phyloP scores from a whole-genome alignment of 768 basidiomycete species.

The Tulasnella sp. region DNA sequence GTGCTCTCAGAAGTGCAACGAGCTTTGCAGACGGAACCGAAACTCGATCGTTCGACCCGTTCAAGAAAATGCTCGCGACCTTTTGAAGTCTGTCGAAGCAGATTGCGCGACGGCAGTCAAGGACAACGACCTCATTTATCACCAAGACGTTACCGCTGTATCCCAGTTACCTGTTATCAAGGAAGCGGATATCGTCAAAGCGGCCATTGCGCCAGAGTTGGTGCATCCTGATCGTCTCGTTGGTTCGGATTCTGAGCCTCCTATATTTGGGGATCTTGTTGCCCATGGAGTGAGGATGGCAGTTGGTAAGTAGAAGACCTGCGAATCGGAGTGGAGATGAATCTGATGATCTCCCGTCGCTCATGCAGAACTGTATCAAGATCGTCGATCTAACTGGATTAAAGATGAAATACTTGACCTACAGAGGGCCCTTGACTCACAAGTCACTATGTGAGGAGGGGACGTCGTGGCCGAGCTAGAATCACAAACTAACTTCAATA shows the following conservation, averaged over 20 bases:
- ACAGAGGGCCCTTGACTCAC: constrained; percentile 51
- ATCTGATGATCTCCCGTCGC: background rate
- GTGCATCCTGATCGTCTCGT: constrained; percentile 48
- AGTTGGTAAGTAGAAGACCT: constrained; percentile 48
- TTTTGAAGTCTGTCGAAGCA: constrained; percentile 48
- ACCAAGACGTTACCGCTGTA: constrained; percentile 67
- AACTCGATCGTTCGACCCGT: constrained; percentile 52
- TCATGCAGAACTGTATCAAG: constrained; percentile 66
- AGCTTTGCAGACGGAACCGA: no score
- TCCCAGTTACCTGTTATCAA: constrained; percentile 55
- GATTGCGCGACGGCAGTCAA: constrained; percentile 61
- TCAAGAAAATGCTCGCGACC: constrained; percentile 68
- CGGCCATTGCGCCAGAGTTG: constrained; percentile 44
- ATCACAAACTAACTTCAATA: background rate
- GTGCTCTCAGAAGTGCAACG: background rate
- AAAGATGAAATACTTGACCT: constrained; percentile 52
- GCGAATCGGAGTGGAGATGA: background rate
- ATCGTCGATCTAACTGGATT: constrained; percentile 61
- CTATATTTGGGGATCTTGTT: constrained; percentile 64
- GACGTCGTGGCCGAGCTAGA: background rate
- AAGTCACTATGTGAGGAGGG: constrained; percentile 51
- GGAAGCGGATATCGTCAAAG: constrained; percentile 53
- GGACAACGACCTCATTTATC: constrained; percentile 95
- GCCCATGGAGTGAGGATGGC: constrained; percentile 84
- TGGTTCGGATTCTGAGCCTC: constrained; percentile 28